A percentile compares a stretch with the other conserved stretches of the same genome.
Evolutionary conservation across 495 filamentous ascomycete genomes (phyloP).

Genomic region (Pseudoneurospora amorphoporcata): DNA sequence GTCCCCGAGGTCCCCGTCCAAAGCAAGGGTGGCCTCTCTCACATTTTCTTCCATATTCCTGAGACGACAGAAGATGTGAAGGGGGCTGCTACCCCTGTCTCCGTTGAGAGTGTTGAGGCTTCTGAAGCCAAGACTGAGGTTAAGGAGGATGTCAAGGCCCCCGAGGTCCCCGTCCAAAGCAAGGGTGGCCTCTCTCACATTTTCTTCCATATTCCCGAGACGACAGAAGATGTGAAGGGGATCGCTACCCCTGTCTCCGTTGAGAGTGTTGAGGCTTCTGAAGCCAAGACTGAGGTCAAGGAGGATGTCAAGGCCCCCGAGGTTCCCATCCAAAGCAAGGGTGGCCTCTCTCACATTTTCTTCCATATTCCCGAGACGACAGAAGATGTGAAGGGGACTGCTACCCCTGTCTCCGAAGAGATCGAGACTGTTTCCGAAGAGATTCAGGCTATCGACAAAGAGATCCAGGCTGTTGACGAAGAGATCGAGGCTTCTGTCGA

Average conservation of each 20-base stretch:
- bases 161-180: not conserved
- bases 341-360: not conserved
- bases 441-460: not conserved
- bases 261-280: not conserved
- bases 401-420: not conserved
- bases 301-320: not conserved
- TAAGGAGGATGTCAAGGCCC: not conserved
- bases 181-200: not conserved
- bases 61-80: not conserved
- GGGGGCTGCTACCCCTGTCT: not conserved
- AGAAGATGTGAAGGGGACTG: not conserved
- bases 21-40: not conserved
- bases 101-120: not conserved
- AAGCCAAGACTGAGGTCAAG: constrained; percentile 1
- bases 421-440: not conserved
- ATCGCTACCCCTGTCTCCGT: not conserved
- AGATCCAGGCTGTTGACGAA: not conserved
- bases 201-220: not conserved
- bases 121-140: not conserved
- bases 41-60: not conserved
- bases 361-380: not conserved
- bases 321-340: not conserved
- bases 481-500: not conserved
- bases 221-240: not conserved
- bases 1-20: not conserved